Conservation (phyloP, 1,284 basidiomycete genomes). For the Malassezia furfur region DNA sequence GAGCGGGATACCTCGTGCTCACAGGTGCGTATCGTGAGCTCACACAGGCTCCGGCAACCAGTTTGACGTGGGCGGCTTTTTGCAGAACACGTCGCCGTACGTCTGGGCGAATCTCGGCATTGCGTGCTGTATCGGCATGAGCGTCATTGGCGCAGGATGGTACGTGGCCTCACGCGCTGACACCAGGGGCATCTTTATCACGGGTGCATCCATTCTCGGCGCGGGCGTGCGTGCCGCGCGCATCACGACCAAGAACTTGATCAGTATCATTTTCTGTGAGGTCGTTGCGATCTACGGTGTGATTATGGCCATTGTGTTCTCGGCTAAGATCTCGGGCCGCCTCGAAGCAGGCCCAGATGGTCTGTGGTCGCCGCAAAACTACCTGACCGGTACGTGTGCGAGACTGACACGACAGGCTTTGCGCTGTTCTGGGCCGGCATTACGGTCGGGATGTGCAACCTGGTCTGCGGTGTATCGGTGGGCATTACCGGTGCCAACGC, state of each 20-base stretch:
- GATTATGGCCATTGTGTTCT: constrained; percentile 53
- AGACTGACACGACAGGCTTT: constrained; percentile 13
- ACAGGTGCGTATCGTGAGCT: constrained; percentile 5
- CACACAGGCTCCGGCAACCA: constrained; percentile 25
- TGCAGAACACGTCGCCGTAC: constrained; percentile 87
- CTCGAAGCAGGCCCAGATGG: constrained; percentile 26
- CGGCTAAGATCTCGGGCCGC: constrained; percentile 41
- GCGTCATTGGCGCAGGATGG: constrained; percentile 92
- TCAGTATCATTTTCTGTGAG: constrained; percentile 93
- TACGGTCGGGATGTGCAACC: constrained; percentile 45
- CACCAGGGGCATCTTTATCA: constrained; percentile 89
- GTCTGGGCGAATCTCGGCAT: constrained; percentile 85
- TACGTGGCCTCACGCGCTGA: constrained; percentile 50
- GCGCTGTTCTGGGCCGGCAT: constrained; percentile 46
- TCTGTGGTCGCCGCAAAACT: constrained; percentile 37
- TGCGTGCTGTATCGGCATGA: constrained; percentile 83
- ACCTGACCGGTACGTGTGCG: constrained; percentile 27
- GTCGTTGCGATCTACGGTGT: constrained; percentile 94
- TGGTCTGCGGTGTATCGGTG: constrained; percentile 43
- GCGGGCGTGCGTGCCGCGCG: constrained; percentile 88
- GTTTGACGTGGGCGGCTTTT: constrained; percentile 54
- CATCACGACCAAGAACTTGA: constrained; percentile 94
- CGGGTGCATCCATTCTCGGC: constrained; percentile 85
- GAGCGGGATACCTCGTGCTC: constrained; percentile 13
- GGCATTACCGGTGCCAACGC: constrained; percentile 46